phyloP scores from a whole-genome alignment of 805 yeast genomes.

The Pichia heedii region DNA sequence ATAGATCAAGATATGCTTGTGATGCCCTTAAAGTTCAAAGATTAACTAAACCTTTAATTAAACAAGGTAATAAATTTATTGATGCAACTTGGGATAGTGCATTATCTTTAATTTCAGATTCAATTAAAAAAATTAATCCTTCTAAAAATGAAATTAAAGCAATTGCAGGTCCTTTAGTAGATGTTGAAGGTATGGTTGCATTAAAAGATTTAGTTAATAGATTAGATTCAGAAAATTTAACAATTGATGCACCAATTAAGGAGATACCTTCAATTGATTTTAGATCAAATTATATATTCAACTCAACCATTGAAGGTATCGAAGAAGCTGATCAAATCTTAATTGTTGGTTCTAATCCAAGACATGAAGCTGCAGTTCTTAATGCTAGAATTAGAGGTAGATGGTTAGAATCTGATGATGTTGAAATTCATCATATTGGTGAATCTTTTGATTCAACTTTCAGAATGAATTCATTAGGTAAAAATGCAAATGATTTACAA shows the following conservation, averaged over 20 bases:
- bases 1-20: constrained; percentile 76
- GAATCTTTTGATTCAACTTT: constrained; percentile 72
- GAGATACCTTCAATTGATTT: constrained; percentile 59
- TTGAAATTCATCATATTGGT: constrained; percentile 68
- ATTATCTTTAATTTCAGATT: constrained; percentile 56
- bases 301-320: constrained; percentile 68
- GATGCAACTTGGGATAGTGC: constrained; percentile 87
- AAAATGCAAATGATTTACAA: constrained; percentile 44
- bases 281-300: constrained; percentile 73
- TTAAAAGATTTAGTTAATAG: constrained; percentile 70
- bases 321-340: constrained; percentile 78
- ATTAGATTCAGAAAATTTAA: constrained; percentile 72
- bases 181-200: constrained; percentile 76
- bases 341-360: constrained; percentile 78
- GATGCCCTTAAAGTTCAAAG: constrained; percentile 85
- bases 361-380: constrained; percentile 84
- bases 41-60: constrained; percentile 70
- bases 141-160: constrained; percentile 69
- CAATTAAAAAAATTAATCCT: constrained; percentile 47
- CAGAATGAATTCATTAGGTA: constrained; percentile 54
- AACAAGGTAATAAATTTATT: constrained; percentile 58
- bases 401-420: constrained; percentile 55
- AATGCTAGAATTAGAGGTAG: constrained; percentile 76
- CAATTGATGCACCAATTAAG: constrained; percentile 59
- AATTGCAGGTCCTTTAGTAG: constrained; percentile 71